A percentile compares a stretch with the other conserved stretches of the same genome.
These are phyloP conservation scores for Carpinus fangiana DNA, from an alignment of 306 rosid genomes.

Conservation along the genomic window DNA sequence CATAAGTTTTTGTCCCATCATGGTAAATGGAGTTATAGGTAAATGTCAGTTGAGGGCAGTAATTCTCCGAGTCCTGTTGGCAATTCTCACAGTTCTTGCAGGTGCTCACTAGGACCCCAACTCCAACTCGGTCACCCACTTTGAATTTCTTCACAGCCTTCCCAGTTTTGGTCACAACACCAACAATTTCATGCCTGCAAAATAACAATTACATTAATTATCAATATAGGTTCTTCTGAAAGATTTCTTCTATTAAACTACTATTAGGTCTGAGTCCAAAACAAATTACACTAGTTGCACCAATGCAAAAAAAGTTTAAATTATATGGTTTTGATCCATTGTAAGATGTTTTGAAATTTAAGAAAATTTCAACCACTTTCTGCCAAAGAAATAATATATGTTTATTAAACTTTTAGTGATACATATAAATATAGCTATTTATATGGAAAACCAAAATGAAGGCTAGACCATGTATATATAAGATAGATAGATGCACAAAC, in stretches of 20 bases:
- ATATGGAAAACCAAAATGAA: no score
- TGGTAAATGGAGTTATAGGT: slow-evolving; percentile 56
- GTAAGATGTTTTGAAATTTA: no score
- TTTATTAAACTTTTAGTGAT: no score
- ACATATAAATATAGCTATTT: no score
- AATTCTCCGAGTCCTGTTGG: slow-evolving; percentile 72
- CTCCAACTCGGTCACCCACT: slow-evolving; percentile 85
- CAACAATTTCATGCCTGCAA: slow-evolving; percentile 87
- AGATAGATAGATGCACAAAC: no score
- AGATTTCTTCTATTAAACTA: neutral
- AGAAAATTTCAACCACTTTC: no score
- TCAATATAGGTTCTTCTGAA: neutral
- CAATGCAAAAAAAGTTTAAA: no score
- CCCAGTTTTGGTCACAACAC: slow-evolving; percentile 68
- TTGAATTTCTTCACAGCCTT: slow-evolving; percentile 63
- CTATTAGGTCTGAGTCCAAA: no score
- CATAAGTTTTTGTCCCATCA: slow-evolving; percentile 63
- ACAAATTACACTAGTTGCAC: no score
- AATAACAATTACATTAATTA: neutral
- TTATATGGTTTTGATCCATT: no score
- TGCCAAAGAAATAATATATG: no score
- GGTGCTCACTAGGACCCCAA: slow-evolving; percentile 82
- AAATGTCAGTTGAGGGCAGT: slow-evolving; percentile 55
- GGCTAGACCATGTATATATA: no score
- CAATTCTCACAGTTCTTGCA: slow-evolving; percentile 75